Evolutionary conservation across 495 filamentous ascomycete genomes (phyloP).

Genomic region (Aspergillus olivimuriae): DNA sequence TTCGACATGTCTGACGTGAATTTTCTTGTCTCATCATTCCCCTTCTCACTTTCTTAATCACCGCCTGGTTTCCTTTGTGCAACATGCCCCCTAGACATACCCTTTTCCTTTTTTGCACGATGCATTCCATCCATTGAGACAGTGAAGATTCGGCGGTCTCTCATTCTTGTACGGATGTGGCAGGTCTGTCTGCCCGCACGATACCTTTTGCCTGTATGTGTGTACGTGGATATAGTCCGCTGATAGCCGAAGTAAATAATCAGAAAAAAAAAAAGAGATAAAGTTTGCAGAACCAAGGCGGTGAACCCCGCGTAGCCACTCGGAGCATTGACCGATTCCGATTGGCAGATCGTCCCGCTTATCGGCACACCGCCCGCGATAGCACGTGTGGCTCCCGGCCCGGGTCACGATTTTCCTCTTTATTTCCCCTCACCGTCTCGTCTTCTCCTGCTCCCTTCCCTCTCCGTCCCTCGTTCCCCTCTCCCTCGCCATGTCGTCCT

Average conservation of each 20-base stretch:
- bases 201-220: no score
- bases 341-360: conserved; percentile 27
- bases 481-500: conserved; percentile 68
- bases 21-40: no score
- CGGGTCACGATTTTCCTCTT: conserved; percentile 16
- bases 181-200: no score
- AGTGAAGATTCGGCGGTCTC: no score
- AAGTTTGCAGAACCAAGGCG: no score
- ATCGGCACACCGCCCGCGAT: conserved; percentile 39
- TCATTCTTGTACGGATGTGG: no score
- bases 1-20: no score
- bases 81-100: conserved; percentile 18
- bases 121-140: no score
- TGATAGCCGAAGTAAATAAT: no score
- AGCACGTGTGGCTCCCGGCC: conserved; percentile 14
- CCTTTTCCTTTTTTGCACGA: conserved; percentile 12
- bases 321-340: conserved; percentile 6
- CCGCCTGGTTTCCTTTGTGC: conserved; percentile 17
- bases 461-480: conserved; percentile 2
- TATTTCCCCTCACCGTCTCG: conserved; percentile 16
- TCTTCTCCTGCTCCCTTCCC: conserved; percentile 1
- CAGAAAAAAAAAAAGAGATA: no score
- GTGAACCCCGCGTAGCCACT: conserved; percentile 1
- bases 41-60: conserved; percentile 4
- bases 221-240: no score